Evolutionary conservation across 495 filamentous ascomycete genomes (phyloP).

Genomic region (Aspergillus sclerotioniger): DNA sequence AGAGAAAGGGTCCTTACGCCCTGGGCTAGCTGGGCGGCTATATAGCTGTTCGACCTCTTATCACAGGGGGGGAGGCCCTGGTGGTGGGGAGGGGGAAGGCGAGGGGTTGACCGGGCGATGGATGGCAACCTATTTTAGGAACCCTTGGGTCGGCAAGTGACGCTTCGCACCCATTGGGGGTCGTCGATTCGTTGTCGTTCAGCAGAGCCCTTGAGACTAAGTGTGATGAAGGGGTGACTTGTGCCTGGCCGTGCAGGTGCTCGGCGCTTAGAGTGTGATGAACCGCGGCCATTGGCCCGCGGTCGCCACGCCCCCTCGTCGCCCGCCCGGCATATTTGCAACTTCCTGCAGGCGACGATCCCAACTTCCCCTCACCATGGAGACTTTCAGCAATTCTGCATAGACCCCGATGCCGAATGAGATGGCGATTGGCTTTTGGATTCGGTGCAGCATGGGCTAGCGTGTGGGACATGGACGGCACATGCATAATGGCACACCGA

Average conservation of each 20-base stretch:
- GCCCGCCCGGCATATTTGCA: neutral
- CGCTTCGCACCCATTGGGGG: neutral
- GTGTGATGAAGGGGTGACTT: neutral
- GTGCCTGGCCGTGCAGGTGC: neutral
- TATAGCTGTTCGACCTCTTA: conserved; percentile 27
- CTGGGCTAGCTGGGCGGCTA: conserved; percentile 34
- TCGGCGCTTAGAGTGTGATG: neutral
- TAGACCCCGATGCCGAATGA: neutral
- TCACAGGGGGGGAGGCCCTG: neutral
- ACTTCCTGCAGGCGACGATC: neutral
- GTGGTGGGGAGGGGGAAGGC: conserved; percentile 13
- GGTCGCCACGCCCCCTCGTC: neutral
- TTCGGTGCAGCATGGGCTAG: neutral
- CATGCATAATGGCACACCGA: neutral
- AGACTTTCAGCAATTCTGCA: neutral
- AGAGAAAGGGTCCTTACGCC: conserved; percentile 11
- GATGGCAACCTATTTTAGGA: neutral
- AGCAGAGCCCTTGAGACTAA: neutral
- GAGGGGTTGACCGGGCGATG: neutral
- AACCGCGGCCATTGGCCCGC: neutral
- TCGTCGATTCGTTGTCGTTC: neutral
- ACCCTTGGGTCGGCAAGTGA: neutral
- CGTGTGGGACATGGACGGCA: neutral
- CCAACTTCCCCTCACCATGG: neutral
- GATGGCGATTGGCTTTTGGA: neutral